phyloP scores from a whole-genome alignment of 2,329 filamentous ascomycete species.

The Purpureocillium lavendulum region DNA sequence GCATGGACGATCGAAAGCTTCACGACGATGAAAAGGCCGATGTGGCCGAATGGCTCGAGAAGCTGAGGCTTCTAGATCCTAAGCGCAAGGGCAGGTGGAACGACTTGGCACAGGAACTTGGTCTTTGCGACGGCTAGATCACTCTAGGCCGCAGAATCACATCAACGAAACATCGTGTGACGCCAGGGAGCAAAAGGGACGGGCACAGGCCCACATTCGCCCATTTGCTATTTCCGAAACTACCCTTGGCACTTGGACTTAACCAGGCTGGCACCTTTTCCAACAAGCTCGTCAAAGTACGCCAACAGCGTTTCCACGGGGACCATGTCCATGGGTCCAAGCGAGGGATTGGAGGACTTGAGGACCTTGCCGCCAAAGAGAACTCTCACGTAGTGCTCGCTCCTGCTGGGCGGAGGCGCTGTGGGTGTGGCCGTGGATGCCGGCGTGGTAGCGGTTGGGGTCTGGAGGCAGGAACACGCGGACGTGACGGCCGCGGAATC shows the following conservation, averaged over 20 bases:
- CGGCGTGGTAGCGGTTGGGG: constrained; percentile 7
- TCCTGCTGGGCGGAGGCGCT: constrained; percentile 4
- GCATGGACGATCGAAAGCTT: constrained; percentile 38
- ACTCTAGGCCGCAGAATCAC: no score
- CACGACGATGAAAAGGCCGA: constrained; percentile 31
- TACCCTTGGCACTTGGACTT: constrained; percentile 18
- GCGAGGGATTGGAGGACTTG: constrained; percentile 55
- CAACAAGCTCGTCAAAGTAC: constrained; percentile 67
- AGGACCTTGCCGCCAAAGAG: constrained; percentile 63
- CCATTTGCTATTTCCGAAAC: background rate
- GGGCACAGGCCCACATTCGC: no score
- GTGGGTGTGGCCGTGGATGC: background rate
- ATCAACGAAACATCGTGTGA: no score
- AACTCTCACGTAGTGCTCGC: constrained; percentile 51
- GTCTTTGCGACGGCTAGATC: no score
- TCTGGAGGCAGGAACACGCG: constrained; percentile 18
- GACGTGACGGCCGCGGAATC: constrained; percentile 13
- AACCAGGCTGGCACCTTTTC: constrained; percentile 37
- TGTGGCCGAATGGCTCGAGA: constrained; percentile 50
- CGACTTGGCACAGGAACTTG: constrained; percentile 43
- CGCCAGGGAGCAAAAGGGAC: no score
- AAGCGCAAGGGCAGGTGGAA: constrained; percentile 68
- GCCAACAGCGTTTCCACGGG: constrained; percentile 53
- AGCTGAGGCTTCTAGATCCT: constrained; percentile 63
- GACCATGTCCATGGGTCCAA: constrained; percentile 66